Evolutionary conservation across 1,139 yeast genomes (phyloP).

Genomic region (Suhomyces anneliseae): DNA sequence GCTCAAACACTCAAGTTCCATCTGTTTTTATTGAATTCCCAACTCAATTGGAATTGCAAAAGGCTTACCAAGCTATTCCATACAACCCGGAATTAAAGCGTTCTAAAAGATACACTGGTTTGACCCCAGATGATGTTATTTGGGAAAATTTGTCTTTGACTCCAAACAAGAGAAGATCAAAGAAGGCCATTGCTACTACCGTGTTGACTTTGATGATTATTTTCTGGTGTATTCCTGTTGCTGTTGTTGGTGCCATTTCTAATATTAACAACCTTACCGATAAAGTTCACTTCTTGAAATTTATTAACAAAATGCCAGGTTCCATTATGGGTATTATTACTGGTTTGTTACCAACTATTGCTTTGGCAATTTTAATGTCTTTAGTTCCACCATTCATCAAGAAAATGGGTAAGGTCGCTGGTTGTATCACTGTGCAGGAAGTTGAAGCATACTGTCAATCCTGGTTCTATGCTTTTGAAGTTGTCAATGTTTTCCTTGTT

Average conservation of each 20-base stretch:
- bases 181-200: constrained; percentile 41
- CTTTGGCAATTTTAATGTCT: constrained; percentile 67
- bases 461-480: constrained; percentile 87
- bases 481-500: constrained; percentile 79
- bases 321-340: constrained; percentile 64
- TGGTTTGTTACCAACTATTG: constrained; percentile 71
- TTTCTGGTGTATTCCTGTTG: constrained; percentile 86
- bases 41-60: constrained; percentile 83
- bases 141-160: constrained; percentile 71
- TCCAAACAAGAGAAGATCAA: constrained; percentile 41
- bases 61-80: constrained; percentile 80
- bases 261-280: constrained; percentile 64
- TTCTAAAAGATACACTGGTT: constrained; percentile 61
- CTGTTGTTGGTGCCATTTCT: constrained; percentile 78
- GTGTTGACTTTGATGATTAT: constrained; percentile 56
- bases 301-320: constrained; percentile 62
- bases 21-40: constrained; percentile 87
- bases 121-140: constrained; percentile 71
- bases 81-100: constrained; percentile 65
- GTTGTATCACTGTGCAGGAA: constrained; percentile 67
- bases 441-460: constrained; percentile 81
- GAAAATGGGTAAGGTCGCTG: constrained; percentile 67
- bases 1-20: constrained; percentile 50
- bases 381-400: constrained; percentile 76
- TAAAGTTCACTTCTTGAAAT: constrained; percentile 61